Base-by-base conservation (phyloP, 306 rosid genomes). In the Citrullus mucosospermus region DNA sequence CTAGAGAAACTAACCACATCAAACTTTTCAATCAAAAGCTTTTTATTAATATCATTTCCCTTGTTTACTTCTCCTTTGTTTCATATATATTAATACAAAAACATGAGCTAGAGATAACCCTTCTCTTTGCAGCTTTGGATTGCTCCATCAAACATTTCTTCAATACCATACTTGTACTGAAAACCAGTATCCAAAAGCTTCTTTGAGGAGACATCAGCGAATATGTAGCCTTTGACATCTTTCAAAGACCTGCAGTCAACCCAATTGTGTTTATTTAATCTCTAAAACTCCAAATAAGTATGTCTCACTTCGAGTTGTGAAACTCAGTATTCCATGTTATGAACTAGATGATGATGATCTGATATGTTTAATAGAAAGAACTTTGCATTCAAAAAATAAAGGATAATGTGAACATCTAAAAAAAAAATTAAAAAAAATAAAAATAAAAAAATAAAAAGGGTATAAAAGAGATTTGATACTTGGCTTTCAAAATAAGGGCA, bases 161-260 rank as follows among this genome's bases (percentile, higher is more conserved):
- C 88, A 53, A 86, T 18, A 38, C 89, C 83, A 73, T 88, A 68
- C 70, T 84, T 84, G 20, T 76, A 88, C 59, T 79, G 16, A 16
- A 91, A 88, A 51, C 91, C 93, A n/a, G 74, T 74, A 80, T 86
- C 89, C 63, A 79, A 50, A 39, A 87, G 86, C 78, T 87, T 87
- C 83, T 89, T 87, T 17, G 96, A 80, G 65, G 76, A 84, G 9
- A 84, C 32, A 78, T 50, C 14, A 50, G 86, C 73, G 4, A 28
- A 3, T 75, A 34, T 78, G 4, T 0, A 8, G 51, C 85, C 83
- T 43, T 48, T 30, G 70, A 74, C 44, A 28, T 80, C 80, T 60
- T 82, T 82, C 36, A 84, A 36, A 68, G 80, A 82, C 0, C 91
- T 90, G 78, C 82, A 58, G 6, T 53, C 11, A n/a, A 63, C 30